Evolutionary conservation across 2,329 filamentous ascomycete genomes (phyloP).

Genomic region (Neonectria hederae): DNA sequence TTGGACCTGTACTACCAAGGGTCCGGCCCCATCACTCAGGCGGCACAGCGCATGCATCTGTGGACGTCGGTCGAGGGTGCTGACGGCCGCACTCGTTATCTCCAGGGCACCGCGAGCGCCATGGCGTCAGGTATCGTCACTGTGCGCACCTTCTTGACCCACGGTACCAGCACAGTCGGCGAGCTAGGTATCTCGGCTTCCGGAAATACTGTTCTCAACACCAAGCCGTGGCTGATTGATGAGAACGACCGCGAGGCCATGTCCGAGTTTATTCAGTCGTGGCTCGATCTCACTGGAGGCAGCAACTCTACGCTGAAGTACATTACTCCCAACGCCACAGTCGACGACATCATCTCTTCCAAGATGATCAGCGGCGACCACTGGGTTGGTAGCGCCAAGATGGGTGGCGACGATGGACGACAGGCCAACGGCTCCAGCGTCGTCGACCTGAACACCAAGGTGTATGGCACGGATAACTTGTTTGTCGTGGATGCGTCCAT

Average conservation of each 20-base stretch:
- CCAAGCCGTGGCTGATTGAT: constrained; percentile 42
- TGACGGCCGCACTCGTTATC: constrained; percentile 36
- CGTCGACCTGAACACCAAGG: constrained; percentile 65
- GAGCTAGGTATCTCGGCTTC: constrained; percentile 38
- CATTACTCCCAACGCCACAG: constrained; percentile 34
- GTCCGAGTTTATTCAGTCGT: constrained; percentile 39
- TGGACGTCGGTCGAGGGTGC: constrained; percentile 39
- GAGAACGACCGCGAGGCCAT: constrained; percentile 39
- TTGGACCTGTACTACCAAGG: constrained; percentile 40
- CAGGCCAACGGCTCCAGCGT: constrained; percentile 58
- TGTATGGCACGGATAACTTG: constrained; percentile 69
- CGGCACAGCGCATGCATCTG: constrained; percentile 41
- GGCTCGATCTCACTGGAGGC: constrained; percentile 32
- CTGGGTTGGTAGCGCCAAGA: constrained; percentile 45
- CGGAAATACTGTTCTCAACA: constrained; percentile 42
- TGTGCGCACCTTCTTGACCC: constrained; percentile 37
- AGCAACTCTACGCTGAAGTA: constrained; percentile 38
- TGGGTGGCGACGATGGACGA: constrained; percentile 61
- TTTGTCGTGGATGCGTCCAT: constrained; percentile 71
- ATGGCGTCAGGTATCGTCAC: constrained; percentile 39
- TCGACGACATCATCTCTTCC: constrained; percentile 29
- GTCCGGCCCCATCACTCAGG: constrained; percentile 40
- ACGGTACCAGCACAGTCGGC: constrained; percentile 37
- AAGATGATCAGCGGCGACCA: constrained; percentile 43
- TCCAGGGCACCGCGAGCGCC: constrained; percentile 39